Percentiles rank a stretch among this genome's conserved stretches.
Conservation (phyloP, 1,284 basidiomycete genomes). For the Tilletia walkeri region DNA sequence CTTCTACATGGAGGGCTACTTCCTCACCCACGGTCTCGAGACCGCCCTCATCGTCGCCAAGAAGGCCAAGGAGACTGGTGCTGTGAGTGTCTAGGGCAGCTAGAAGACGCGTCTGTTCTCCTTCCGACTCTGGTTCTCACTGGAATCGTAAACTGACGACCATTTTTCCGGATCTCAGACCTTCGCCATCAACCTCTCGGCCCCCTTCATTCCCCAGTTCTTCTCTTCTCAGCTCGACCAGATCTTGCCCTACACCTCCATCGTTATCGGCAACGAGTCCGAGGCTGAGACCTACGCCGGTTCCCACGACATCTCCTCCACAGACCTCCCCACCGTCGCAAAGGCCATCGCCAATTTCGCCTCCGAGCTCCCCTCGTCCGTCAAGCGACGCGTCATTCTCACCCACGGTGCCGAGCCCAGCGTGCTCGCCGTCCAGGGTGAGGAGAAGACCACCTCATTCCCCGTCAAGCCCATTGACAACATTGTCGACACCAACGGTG, state of each 20-base stretch:
- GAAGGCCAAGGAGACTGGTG: conserved; percentile 73
- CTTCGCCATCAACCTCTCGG: conserved; percentile 80
- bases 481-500: conserved; percentile 94
- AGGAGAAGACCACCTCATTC: conserved; percentile 60
- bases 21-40: conserved; percentile 87
- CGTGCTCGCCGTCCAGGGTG: conserved; percentile 68
- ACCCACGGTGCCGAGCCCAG: conserved; percentile 86
- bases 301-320: conserved; percentile 57
- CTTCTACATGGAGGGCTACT: conserved; percentile 96
- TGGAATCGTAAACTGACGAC: no score
- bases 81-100: conserved; percentile 61
- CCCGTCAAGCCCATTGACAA: conserved; percentile 59
- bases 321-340: conserved; percentile 49
- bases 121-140: no score
- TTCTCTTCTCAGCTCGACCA: conserved; percentile 65
- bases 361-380: conserved; percentile 31
- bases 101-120: no score
- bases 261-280: conserved; percentile 74
- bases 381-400: conserved; percentile 82
- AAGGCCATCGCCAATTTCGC: conserved; percentile 47
- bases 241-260: conserved; percentile 49
- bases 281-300: conserved; percentile 86
- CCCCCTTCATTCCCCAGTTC: conserved; percentile 96
- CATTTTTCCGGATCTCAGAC: conserved; percentile 16
- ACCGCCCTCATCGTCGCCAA: conserved; percentile 74